Evolutionary conservation across 2,329 filamentous ascomycete genomes (phyloP).

Genomic region (Calonectria honghensis): DNA sequence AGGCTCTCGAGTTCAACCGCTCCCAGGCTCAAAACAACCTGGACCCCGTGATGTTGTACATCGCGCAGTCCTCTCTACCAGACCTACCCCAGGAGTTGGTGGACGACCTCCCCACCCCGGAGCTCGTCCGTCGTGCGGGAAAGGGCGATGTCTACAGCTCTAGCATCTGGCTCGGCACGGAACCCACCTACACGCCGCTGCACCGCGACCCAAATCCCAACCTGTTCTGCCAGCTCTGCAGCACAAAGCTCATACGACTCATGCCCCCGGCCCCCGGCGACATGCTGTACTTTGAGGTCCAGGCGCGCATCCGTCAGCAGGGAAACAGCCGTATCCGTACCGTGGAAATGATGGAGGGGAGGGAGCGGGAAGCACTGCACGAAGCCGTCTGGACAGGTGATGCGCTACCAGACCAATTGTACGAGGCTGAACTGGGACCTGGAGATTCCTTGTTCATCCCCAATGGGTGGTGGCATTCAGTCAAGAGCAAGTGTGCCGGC

Average conservation of each 20-base stretch:
- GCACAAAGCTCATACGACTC: constrained; percentile 83
- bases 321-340: constrained; percentile 77
- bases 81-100: constrained; percentile 79
- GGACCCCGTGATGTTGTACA: constrained; percentile 77
- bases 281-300: constrained; percentile 75
- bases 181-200: constrained; percentile 91
- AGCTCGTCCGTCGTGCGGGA: constrained; percentile 77
- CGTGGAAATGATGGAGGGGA: constrained; percentile 92
- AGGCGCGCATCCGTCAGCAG: constrained; percentile 61
- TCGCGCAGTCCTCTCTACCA: constrained; percentile 86
- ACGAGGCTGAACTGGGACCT: constrained; percentile 74
- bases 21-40: constrained; percentile 39
- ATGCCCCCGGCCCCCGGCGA: constrained; percentile 79
- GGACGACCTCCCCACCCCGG: constrained; percentile 80
- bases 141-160: constrained; percentile 91
- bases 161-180: constrained; percentile 90
- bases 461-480: constrained; percentile 68
- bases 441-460: constrained; percentile 68
- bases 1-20: constrained; percentile 70
- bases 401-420: constrained; percentile 57
- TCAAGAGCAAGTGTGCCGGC: constrained; percentile 60
- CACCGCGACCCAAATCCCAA: constrained; percentile 97
- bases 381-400: constrained; percentile 79
- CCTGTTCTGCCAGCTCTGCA: constrained; percentile 88
- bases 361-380: constrained; percentile 80